A percentile compares a stretch with the other conserved stretches of the same genome.
Evolutionary conservation across 352 stramenopile species (phyloP).

Genomic region (Phytophthora rubi): DNA sequence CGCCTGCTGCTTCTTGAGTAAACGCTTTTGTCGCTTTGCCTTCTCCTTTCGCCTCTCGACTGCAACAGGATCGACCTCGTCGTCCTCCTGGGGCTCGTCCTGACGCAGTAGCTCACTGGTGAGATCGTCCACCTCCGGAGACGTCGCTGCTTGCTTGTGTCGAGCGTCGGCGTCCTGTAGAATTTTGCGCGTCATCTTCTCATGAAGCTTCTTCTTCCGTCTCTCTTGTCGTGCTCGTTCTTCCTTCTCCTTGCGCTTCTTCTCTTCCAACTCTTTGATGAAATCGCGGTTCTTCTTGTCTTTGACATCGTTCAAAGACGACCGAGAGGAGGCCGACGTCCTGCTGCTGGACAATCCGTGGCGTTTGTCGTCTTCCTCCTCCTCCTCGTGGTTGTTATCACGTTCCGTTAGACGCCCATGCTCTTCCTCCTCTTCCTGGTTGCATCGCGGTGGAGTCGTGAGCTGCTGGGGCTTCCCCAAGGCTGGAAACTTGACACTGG

Average conservation of each 20-base stretch:
- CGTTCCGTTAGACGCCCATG: slow-evolving; percentile 4
- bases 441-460: slow-evolving; percentile 25
- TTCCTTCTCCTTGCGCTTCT: slow-evolving; percentile 73
- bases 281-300: slow-evolving; percentile 69
- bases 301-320: slow-evolving; percentile 17
- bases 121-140: slow-evolving; percentile 35
- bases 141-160: slow-evolving; percentile 28
- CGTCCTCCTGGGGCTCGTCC: slow-evolving; percentile 32
- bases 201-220: slow-evolving; percentile 63
- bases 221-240: slow-evolving; percentile 48
- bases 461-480: slow-evolving; percentile 42
- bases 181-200: slow-evolving; percentile 65
- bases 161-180: slow-evolving; percentile 47
- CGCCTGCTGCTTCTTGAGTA: slow-evolving; percentile 68
- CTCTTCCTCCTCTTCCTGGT: slow-evolving; percentile 48
- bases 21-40: slow-evolving; percentile 46
- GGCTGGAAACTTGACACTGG: slow-evolving; percentile 44
- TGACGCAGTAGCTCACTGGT: slow-evolving; percentile 2
- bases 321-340: slow-evolving; percentile 23
- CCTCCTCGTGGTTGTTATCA: slow-evolving; percentile 27
- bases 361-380: slow-evolving; percentile 32
- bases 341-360: slow-evolving; percentile 24
- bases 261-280: slow-evolving; percentile 76
- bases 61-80: slow-evolving; percentile 20
- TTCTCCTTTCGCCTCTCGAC: slow-evolving; percentile 42